Conservation (phyloP, 345 rosid genomes). For the Eucalyptus sp. region DNA sequence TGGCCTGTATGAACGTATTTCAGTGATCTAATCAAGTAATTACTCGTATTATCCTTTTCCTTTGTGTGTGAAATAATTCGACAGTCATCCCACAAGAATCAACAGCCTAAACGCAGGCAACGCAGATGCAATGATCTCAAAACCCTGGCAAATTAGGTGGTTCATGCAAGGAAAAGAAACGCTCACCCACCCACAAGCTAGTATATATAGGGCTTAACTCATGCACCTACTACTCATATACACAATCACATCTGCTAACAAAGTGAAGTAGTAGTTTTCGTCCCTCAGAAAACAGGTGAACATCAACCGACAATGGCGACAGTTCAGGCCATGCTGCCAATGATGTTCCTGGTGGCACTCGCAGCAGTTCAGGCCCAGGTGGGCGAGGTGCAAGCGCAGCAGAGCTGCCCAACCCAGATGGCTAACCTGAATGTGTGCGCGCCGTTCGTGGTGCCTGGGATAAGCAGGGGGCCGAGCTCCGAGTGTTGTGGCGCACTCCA, state of each 20-base stretch:
- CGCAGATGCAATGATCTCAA: background rate
- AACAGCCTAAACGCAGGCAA: background rate
- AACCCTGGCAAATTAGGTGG: background rate
- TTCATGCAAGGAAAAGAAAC: background rate
- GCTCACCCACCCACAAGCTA: background rate
- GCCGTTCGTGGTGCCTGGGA: slow-evolving; percentile 61
- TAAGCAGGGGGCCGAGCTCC: slow-evolving; percentile 19
- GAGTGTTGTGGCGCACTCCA: slow-evolving; percentile 59
- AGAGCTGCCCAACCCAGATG: slow-evolving; percentile 48
- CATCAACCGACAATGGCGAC: background rate
- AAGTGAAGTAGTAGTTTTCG: background rate
- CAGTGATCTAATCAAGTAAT: background rate
- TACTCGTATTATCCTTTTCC: background rate
- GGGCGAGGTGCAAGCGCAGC: background rate
- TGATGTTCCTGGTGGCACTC: background rate
- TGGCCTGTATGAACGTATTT: background rate
- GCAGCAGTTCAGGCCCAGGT: background rate
- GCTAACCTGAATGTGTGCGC: slow-evolving; percentile 51
- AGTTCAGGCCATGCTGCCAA: background rate
- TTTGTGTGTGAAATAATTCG: background rate
- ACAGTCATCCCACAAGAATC: background rate
- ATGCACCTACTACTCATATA: background rate
- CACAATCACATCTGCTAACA: background rate
- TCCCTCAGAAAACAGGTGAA: background rate
- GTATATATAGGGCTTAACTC: background rate